Evolutionary conservation across 1,284 basidiomycete genomes (phyloP).

Genomic region (Naganishia albida): DNA sequence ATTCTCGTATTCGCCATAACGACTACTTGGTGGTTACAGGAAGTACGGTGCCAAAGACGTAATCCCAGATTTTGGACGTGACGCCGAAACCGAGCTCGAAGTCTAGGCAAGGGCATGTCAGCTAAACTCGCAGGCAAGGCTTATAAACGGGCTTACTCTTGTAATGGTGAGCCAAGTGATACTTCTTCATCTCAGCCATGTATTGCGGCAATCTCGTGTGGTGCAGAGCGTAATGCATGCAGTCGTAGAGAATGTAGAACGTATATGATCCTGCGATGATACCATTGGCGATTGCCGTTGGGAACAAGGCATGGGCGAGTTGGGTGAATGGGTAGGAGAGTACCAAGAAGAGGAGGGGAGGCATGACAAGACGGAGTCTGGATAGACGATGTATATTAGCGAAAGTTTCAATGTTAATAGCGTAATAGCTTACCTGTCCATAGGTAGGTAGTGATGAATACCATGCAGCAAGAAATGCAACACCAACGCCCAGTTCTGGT

Average conservation of each 20-base stretch:
- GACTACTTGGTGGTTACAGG: slow-evolving; percentile 55
- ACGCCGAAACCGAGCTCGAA: slow-evolving; percentile 98
- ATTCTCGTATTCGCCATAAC: no score
- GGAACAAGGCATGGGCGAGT: slow-evolving; percentile 82
- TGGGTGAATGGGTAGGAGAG: slow-evolving; percentile 86
- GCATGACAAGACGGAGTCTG: slow-evolving; percentile 94
- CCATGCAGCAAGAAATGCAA: slow-evolving; percentile 95
- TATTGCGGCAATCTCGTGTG: slow-evolving; percentile 88
- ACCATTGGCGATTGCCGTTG: slow-evolving; percentile 81
- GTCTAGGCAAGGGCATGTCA: slow-evolving; percentile 54
- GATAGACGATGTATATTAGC: slow-evolving; percentile 12
- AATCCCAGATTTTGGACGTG: slow-evolving; percentile 92
- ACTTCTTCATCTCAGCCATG: slow-evolving; percentile 89
- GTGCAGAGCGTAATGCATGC: slow-evolving; percentile 89
- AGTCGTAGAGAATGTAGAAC: slow-evolving; percentile 88
- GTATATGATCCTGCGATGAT: slow-evolving; percentile 87
- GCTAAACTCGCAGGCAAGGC: background rate
- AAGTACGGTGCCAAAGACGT: slow-evolving; percentile 82
- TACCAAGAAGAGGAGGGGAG: slow-evolving; percentile 76
- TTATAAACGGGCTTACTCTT: slow-evolving; percentile 60
- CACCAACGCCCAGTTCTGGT: slow-evolving; percentile 74
- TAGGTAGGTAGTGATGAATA: slow-evolving; percentile 95
- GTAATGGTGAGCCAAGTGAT: slow-evolving; percentile 97
- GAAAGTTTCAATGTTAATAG: no score
- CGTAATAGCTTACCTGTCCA: slow-evolving; percentile 87